Evolutionary conservation across 2,329 filamentous ascomycete genomes (phyloP), one percentile per base, ranked within the genome.

Genomic region (Monilinia vaccinii-corymbosi): DNA sequence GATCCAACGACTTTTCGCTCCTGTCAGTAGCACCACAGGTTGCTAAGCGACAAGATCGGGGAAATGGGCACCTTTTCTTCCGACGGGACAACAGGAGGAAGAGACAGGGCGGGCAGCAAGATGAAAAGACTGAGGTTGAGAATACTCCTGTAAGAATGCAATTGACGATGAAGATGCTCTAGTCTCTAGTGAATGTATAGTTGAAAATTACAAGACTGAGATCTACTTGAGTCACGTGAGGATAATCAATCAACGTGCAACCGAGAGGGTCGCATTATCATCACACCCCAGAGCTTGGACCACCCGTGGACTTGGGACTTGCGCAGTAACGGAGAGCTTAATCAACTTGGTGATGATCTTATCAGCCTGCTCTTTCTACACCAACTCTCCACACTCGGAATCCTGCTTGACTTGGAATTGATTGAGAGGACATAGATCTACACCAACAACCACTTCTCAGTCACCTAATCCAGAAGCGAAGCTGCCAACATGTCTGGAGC

Each of bases 401-500:
- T 47, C 10, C 31, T 10, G 4, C 11, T 56, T 36, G 11, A 28
- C 31, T 7, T 48, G 14, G 21, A 9, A 56, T 47, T 9, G n/a
- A 36, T 14, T 14, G 40, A 36, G 6, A 28, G 14, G 4, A 36
- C 7, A 25, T 56, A 32, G 14, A 6, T 9, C 16, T 21, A 25
- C 2, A 36, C 21, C 31, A 10, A 25, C n/a, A 48, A 48, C 21
- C 13, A 21, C 32, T n/a, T 34, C 1, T 46, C 42, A 47, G 28
- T 36, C 53, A 14, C n/a, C 13, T 25, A 47, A 13, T 47, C 31
- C 25, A 28, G 14, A 25, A 10, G 47, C 16, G 14, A 57, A 36
- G 9, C 46, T 44, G 42, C 66, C 69, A 75, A 70, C 64, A 82
- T 82, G 79, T 81, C 80, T 64, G 80, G 79, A 72, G 77, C 78